Evolutionary conservation across 1,139 yeast species (phyloP), one percentile per base, ranked within the genome.

Genomic region (Candida tetrigidarum): DNA sequence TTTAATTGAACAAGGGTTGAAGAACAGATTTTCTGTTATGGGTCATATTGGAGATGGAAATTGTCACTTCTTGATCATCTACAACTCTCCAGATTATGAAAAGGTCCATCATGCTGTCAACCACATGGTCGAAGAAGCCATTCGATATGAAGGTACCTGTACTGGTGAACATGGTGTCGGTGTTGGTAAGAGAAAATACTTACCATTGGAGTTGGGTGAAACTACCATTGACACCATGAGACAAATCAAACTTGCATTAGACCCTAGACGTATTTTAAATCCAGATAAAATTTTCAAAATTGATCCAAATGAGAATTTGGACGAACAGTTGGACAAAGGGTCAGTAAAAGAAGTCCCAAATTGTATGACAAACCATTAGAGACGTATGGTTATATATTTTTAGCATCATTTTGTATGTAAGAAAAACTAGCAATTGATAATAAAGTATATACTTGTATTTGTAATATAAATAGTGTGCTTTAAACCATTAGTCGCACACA

Each of bases 1-100:
- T 46, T 66, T 80, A 53, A 62, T 67, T 48, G 50, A 54, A 18
- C 56, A 60, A 53, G 81, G 81, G 0, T 67, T 79, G 50, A 38
- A 52, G 15, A 52, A 62, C 30, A 64, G 64, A 44, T 77, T 74
- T 42, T 75, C 83, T 4, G 74, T 78, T 4, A 66, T 81, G 69
- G 86, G 85, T 2, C 86, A 81, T 57, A 78, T 81, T 45, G 86
- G 86, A 7, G 86, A 81, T 56, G 86, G 86, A 2, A 81, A 81
- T 58, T 80, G 83, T 60, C 86, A 81, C 54, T 76, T 78, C 41
- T 62, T 79, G 47, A 55, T 81, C 25, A 52, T 81, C 25, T 79
- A 75, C 62, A 79, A 79, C 56, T 62, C 71, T 33, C 65, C 67
- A 28, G 78, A 74, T 51, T 70, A 72, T 48, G 57, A 43, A 2